These are phyloP conservation scores for Panicum miliaceum DNA, from an alignment of 176 grass and related monocot genomes.

Conservation along the genomic window DNA sequence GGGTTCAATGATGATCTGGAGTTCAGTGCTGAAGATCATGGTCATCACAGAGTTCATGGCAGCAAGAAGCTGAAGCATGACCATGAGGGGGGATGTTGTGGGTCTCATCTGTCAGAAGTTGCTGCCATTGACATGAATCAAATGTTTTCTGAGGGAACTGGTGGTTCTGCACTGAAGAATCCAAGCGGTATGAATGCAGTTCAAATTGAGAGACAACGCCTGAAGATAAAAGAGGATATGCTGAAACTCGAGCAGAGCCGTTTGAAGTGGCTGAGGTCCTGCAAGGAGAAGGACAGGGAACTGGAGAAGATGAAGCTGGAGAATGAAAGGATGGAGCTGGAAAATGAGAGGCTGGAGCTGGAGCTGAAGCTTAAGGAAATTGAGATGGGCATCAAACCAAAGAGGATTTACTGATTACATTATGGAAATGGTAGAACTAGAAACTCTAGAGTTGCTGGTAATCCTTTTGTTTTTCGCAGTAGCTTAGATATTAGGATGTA, in stretches of 20 bases:
- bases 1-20: conserved; percentile 42
- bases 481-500: conserved; percentile 46
- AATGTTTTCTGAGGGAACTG: conserved; percentile 37
- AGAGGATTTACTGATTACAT: conserved; percentile 39
- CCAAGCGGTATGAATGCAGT: background rate
- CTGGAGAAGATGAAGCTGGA: conserved; percentile 70
- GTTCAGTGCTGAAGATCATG: conserved; percentile 40
- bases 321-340: conserved; percentile 79
- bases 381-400: conserved; percentile 58
- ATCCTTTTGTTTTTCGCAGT: conserved; percentile 48
- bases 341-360: conserved; percentile 77
- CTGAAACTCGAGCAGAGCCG: conserved; percentile 65
- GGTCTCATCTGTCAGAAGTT: conserved; percentile 48
- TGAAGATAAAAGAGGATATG: conserved; percentile 68
- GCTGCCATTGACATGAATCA: conserved; percentile 52
- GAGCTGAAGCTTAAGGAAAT: conserved; percentile 75
- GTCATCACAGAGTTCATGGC: conserved; percentile 11
- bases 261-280: conserved; percentile 69
- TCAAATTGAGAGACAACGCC: conserved; percentile 51
- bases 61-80: conserved; percentile 41
- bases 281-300: conserved; percentile 77
- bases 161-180: conserved; percentile 41
- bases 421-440: conserved; percentile 44
- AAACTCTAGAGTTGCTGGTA: conserved; percentile 32
- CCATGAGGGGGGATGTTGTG: conserved; percentile 33